Evolutionary conservation across 805 yeast species (phyloP).

Genomic region (Myxozyma udenii): DNA sequence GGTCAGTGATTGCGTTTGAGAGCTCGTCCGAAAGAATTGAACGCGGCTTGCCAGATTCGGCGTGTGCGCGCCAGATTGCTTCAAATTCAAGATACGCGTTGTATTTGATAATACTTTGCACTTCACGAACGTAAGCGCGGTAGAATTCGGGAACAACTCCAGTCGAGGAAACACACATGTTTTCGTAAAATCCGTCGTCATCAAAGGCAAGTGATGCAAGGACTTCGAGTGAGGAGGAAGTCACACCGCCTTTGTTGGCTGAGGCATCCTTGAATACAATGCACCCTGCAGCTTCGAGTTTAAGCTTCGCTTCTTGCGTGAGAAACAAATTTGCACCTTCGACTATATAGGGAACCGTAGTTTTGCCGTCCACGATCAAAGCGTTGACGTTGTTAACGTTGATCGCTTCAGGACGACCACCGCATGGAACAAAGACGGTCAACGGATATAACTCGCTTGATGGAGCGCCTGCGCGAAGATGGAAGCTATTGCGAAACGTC

Average conservation of each 20-base stretch:
- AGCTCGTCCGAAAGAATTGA: conserved; percentile 72
- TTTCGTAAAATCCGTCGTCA: conserved; percentile 71
- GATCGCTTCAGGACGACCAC: conserved; percentile 97
- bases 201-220: conserved; percentile 89
- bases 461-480: conserved; percentile 59
- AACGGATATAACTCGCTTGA: conserved; percentile 35
- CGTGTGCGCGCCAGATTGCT: conserved; percentile 76
- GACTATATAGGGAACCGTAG: conserved; percentile 79
- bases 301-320: conserved; percentile 88
- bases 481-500: conserved; percentile 86
- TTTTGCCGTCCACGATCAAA: conserved; percentile 73
- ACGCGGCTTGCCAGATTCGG: conserved; percentile 58
- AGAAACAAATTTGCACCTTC: conserved; percentile 97
- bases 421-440: conserved; percentile 94
- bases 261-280: conserved; percentile 92
- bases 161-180: conserved; percentile 65
- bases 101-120: conserved; percentile 66
- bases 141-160: conserved; percentile 68
- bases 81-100: conserved; percentile 86
- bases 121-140: conserved; percentile 76
- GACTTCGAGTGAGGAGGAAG: conserved; percentile 93
- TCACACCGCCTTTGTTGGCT: conserved; percentile 97
- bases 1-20: conserved; percentile 76
- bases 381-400: conserved; percentile 75
- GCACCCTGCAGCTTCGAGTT: conserved; percentile 82